phyloP scores from a whole-genome alignment of 202 grass and related monocot species.

The Musa balbisiana region DNA sequence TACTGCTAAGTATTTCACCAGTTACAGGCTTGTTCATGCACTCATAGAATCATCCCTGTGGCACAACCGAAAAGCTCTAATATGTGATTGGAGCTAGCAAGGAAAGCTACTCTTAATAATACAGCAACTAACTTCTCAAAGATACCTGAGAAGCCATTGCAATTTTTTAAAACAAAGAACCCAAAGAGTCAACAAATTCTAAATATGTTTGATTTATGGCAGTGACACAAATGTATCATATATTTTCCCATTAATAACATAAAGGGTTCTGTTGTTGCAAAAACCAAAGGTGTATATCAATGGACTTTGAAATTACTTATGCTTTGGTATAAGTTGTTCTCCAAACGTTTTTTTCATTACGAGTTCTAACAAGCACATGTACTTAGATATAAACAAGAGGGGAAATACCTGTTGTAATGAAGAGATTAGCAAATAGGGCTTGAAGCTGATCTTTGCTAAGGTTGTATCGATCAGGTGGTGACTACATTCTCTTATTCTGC shows the following conservation, averaged over 20 bases:
- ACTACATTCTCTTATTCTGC: slow-evolving; percentile 19
- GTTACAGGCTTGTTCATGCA: slow-evolving; percentile 28
- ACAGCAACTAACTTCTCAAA: background rate
- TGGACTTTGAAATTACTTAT: no score
- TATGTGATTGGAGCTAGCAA: background rate
- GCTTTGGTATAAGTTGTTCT: no score
- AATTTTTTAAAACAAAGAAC: background rate
- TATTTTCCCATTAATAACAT: no score
- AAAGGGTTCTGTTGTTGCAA: no score
- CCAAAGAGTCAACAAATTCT: no score
- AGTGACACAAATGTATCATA: no score
- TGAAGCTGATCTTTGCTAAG: slow-evolving; percentile 44
- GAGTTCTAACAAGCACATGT: background rate
- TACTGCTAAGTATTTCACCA: slow-evolving; percentile 20
- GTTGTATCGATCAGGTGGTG: slow-evolving; percentile 32
- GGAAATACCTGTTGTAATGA: slow-evolving; percentile 36
- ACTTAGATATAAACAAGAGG: no score
- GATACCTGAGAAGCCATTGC: background rate
- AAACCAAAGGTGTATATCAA: no score
- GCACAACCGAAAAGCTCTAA: background rate
- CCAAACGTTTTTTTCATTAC: no score
- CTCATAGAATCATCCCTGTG: slow-evolving; percentile 24
- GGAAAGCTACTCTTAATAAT: background rate
- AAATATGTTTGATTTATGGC: no score
- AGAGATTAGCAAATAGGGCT: slow-evolving; percentile 32